phyloP scores from a whole-genome alignment of 1,284 basidiomycete species.

The Trichosporon sp. region DNA sequence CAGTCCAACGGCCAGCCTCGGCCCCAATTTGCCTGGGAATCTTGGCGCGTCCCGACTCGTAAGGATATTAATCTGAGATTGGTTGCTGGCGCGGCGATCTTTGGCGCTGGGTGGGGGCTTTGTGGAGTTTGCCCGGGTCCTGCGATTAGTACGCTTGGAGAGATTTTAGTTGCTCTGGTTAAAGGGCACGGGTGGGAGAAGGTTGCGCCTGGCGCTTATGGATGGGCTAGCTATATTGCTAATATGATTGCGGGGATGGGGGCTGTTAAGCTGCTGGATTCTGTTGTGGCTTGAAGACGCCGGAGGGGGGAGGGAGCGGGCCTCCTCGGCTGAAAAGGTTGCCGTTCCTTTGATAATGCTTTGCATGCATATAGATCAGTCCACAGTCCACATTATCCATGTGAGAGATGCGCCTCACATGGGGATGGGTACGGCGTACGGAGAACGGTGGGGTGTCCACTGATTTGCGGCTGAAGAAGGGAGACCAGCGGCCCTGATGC shows the following conservation, averaged over 20 bases:
- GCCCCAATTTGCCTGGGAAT: constrained; percentile 27
- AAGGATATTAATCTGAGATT: constrained; percentile 53
- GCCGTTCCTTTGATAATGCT: too few relatives aligned
- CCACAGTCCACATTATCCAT: too few relatives aligned
- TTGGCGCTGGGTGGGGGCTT: constrained; percentile 64
- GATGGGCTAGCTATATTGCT: constrained; percentile 12
- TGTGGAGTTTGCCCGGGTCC: constrained; percentile 57
- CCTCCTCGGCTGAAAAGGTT: not conserved
- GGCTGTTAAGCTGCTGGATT: not conserved
- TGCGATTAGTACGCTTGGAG: constrained; percentile 22
- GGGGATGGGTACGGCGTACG: too few relatives aligned
- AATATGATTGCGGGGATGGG: constrained; percentile 15
- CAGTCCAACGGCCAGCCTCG: not conserved
- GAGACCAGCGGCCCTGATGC: too few relatives aligned
- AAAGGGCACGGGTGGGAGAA: not conserved
- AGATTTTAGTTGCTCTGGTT: constrained; percentile 1
- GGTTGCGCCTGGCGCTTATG: not conserved
- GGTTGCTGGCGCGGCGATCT: constrained; percentile 55
- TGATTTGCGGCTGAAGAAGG: too few relatives aligned
- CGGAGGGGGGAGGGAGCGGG: not conserved
- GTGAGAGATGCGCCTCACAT: too few relatives aligned
- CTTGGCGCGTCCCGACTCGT: constrained; percentile 35
- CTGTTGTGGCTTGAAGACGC: not conserved
- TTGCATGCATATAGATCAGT: too few relatives aligned
- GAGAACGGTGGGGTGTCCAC: too few relatives aligned